A percentile compares a stretch with the other conserved stretches of the same genome.
Evolutionary conservation across 768 basidiomycete genomes (phyloP).

Genomic region (Lactifluus subvellereus): DNA sequence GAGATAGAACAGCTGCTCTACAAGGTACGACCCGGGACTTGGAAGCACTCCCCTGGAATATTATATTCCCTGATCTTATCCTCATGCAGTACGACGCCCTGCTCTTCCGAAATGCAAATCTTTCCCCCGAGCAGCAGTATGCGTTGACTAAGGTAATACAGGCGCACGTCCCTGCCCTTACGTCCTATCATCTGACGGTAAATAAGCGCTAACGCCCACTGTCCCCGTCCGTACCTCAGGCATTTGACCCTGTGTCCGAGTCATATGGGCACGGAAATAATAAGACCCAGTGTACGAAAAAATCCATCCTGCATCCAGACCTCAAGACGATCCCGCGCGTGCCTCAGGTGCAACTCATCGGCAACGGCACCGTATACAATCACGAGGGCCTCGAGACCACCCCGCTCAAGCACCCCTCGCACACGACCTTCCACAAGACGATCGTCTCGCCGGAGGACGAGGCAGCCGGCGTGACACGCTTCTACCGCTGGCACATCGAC

Average conservation of each 20-base stretch:
- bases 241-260: constrained; percentile 62
- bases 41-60: background rate
- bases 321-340: constrained; percentile 84
- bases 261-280: constrained; percentile 87
- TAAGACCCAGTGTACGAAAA: constrained; percentile 66
- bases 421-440: constrained; percentile 80
- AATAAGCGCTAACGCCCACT: constrained; percentile 1
- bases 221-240: constrained; percentile 37
- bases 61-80: constrained; percentile 5
- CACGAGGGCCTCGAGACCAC: constrained; percentile 73
- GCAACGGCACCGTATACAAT: constrained; percentile 71
- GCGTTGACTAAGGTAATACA: constrained; percentile 68
- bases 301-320: constrained; percentile 82
- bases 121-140: constrained; percentile 82
- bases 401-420: constrained; percentile 75
- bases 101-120: constrained; percentile 61
- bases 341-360: constrained; percentile 86
- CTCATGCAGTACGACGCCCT: constrained; percentile 56
- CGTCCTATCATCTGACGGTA: background rate
- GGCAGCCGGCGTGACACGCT: constrained; percentile 63
- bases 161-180: background rate
- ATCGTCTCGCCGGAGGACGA: constrained; percentile 64
- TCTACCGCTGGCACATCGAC: constrained; percentile 89
- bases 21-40: constrained; percentile 44
- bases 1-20: constrained; percentile 70